Evolutionary conservation across 352 stramenopile species (phyloP), one percentile per base, ranked within the genome.

Genomic region (Pythium sukuiense): DNA sequence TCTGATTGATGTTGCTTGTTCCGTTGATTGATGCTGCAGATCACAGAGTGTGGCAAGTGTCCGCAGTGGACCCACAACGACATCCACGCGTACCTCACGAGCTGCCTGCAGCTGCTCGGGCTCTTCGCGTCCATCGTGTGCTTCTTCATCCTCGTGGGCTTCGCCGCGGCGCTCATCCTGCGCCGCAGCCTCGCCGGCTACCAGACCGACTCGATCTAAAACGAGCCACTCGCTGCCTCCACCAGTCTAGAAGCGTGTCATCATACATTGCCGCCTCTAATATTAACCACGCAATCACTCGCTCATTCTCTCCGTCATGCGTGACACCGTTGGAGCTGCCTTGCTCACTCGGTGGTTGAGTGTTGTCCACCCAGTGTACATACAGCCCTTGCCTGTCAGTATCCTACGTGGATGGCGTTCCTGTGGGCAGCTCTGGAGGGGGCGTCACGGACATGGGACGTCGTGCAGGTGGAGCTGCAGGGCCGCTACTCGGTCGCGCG

Each of bases 201-300:
- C 57, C 85, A 93, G 69, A 93, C 85, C 43, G 87, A 95, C 46
- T 95, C 87, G 7, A 91, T 95, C 61, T 95, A 80, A 73, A 41
- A 33, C 9, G 8, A 57, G 16, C 12, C 35, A 11, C 35, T 43
- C 7, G 12, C 4, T 14, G 35, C 7, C 12, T 12, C 16, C 35
- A 16, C 35, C 35, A 43, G 35, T 43, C 35, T 43, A 43, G 35
- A 43, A 43, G 35, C 35, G 35, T 43, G 35, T 12, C 35, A 16
- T 43, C 7, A 43, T 43, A 14, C 35, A 43, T 43, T 43, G 8
- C 8, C 35, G 16, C 35, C 35, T 43, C 35, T 43, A 43, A 43
- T 2, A 43, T 43, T 43, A 43, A 43, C 35, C 35, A 43, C 35
- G 32, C 32, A 35, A 9, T 35, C 32, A 35, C 32, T 35, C 32